Evolutionary conservation across 768 basidiomycete genomes (phyloP), one percentile per base, ranked within the genome.

Genomic region (Daedaleopsis nitida): DNA sequence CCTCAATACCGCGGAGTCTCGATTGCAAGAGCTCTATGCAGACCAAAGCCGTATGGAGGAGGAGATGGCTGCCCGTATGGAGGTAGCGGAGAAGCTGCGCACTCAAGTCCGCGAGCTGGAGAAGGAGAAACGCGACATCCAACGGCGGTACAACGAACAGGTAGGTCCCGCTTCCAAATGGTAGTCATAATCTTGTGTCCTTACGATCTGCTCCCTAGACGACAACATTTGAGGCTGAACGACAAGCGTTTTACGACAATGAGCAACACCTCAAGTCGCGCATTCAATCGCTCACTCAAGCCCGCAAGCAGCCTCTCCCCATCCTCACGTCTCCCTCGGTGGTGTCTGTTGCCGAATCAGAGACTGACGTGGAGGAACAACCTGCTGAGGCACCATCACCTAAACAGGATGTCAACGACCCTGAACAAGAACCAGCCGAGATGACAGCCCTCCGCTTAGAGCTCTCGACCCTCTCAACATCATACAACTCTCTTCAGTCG

Each of bases 191-290:
- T 52, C 35, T 48, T 43, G 56, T 44, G 52, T 52, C 63, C 64
- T 59, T 63, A 65, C 59, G 64, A 60, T 59, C 58, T 48, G 11
- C 23, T 9, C 56, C 53, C 32, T 69, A 96, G 93, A 88, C 87
- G n/a, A 78, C 85, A 17, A 89, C 90, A 3, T 96, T 95, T 70
- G 94, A 96, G 70, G 90, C 92, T 9, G 94, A 96, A 74, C 88
- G 94, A 37, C 92, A 95, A 72, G 83, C 92, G 16, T 91, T 94
- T 74, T 94, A 94, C 70, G 94, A 96, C 74, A 94, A 92, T 69
- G 94, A 96, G 69, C 91, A 95, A 71, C 93, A 94, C 73, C 86
- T 95, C 65, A 94, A 94, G 75, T 90, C 91, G 48, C 91, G 92
- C 61, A 94, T 96, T 54, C 88, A 91, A 69, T 90, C 89, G 9